Evolutionary conservation across 2,329 filamentous ascomycete species (phyloP).

Genomic region (Daldinia eschscholtzii): DNA sequence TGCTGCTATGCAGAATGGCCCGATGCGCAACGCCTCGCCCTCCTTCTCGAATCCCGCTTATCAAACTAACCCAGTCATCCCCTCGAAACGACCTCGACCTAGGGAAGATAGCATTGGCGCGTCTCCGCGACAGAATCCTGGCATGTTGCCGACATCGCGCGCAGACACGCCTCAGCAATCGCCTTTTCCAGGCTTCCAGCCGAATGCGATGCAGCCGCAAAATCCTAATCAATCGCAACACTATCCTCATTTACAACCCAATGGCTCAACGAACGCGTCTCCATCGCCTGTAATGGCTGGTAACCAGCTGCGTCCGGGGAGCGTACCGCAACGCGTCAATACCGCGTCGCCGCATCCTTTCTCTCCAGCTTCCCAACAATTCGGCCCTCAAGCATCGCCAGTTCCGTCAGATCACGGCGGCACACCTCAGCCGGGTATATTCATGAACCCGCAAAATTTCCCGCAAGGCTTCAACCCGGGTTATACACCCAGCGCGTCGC

Average conservation of each 20-base stretch:
- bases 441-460: slow-evolving; percentile 71
- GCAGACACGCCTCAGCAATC: slow-evolving; percentile 91
- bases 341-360: slow-evolving; percentile 95
- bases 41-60: slow-evolving; percentile 83
- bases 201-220: slow-evolving; percentile 71
- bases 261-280: slow-evolving; percentile 84
- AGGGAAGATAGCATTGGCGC: slow-evolving; percentile 86
- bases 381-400: slow-evolving; percentile 79
- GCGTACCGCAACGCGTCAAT: slow-evolving; percentile 83
- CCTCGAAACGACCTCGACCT: slow-evolving; percentile 87
- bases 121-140: slow-evolving; percentile 81
- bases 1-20: slow-evolving; percentile 80
- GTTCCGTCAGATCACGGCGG: slow-evolving; percentile 80
- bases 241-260: slow-evolving; percentile 86
- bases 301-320: slow-evolving; percentile 79
- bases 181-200: slow-evolving; percentile 77
- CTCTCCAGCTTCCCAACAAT: slow-evolving; percentile 80
- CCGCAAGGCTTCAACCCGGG: slow-evolving; percentile 69
- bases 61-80: slow-evolving; percentile 87
- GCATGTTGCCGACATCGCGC: slow-evolving; percentile 83
- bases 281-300: slow-evolving; percentile 89
- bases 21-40: slow-evolving; percentile 84
- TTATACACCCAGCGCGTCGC: slow-evolving; percentile 69
- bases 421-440: slow-evolving; percentile 80
- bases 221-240: slow-evolving; percentile 74